A percentile compares a stretch with the other conserved stretches of the same genome.
These are phyloP conservation scores for Condylostoma magnum DNA, from an alignment of 169 alveolate genomes.

Conservation along the genomic window DNA sequence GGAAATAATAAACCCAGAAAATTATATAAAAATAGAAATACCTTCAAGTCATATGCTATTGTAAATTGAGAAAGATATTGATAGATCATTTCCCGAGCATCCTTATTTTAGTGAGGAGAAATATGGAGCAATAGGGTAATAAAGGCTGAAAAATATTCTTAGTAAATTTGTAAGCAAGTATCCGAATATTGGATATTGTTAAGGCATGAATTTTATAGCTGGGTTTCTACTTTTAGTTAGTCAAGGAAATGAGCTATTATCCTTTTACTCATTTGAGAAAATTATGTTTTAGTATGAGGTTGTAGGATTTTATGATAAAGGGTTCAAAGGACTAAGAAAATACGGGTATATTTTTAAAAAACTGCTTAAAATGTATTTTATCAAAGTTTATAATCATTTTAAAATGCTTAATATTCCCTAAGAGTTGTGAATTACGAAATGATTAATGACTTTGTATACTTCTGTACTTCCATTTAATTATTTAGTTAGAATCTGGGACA, in stretches of 20 bases:
- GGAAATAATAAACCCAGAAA: no score
- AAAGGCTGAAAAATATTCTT: no score
- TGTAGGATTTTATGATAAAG: slow-evolving; percentile 5
- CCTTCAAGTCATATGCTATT: no score
- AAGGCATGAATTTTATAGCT: slow-evolving; percentile 21
- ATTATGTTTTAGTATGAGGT: not conserved
- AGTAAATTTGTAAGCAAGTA: no score
- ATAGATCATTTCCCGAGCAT: no score
- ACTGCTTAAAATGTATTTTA: not conserved
- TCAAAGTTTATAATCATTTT: not conserved
- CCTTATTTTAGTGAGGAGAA: no score
- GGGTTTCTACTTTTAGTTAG: slow-evolving; percentile 17
- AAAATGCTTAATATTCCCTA: not conserved
- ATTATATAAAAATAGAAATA: no score
- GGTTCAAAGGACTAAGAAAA: not conserved
- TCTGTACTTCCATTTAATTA: not conserved
- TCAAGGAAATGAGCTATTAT: not conserved
- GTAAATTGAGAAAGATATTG: no score
- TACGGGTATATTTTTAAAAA: not conserved
- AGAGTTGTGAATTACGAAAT: slow-evolving; percentile 8
- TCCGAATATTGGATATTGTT: slow-evolving; percentile 25
- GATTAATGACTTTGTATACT: slow-evolving; percentile 24
- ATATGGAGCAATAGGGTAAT: no score
- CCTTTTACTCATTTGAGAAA: not conserved
- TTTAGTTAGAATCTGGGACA: slow-evolving; percentile 22